These are phyloP conservation scores for Diaporthe ampelina DNA, from an alignment of 2,329 filamentous ascomycete species.

Conservation along the genomic window DNA sequence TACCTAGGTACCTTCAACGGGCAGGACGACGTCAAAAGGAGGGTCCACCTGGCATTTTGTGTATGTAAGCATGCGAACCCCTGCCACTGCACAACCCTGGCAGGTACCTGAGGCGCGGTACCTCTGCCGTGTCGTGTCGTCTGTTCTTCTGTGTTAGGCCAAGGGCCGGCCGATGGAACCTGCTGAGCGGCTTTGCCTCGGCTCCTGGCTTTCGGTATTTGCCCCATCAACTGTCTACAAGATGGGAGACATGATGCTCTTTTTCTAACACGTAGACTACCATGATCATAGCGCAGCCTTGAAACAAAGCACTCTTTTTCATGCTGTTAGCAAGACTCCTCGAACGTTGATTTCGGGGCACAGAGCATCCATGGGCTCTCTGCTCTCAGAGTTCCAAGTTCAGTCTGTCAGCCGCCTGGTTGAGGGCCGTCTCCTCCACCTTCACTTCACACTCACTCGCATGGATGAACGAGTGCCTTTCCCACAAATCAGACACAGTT, in stretches of 20 bases:
- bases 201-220: conserved; percentile 32
- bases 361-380: conserved; percentile 3
- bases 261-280: neutral
- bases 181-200: conserved; percentile 24
- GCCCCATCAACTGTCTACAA: neutral
- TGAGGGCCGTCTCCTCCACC: neutral
- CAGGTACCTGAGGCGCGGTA: neutral
- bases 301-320: neutral
- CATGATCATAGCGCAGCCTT: neutral
- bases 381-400: neutral
- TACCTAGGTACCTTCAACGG: neutral
- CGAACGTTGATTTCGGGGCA: neutral
- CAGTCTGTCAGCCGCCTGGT: neutral
- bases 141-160: neutral
- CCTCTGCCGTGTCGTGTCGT: neutral
- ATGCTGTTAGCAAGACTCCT: too few species aligned
- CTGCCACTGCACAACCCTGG: conserved; percentile 3
- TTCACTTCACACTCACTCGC: neutral
- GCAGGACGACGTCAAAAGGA: conserved; percentile 4
- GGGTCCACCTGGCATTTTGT: neutral
- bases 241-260: neutral
- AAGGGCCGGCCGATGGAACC: conserved; percentile 18
- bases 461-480: neutral
- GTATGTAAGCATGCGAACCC: neutral
- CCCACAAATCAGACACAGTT: neutral